Evolutionary conservation across 83 land plant species (phyloP), one percentile per base, ranked within the genome.

Genomic region (Diphasiastrum complanatum): DNA sequence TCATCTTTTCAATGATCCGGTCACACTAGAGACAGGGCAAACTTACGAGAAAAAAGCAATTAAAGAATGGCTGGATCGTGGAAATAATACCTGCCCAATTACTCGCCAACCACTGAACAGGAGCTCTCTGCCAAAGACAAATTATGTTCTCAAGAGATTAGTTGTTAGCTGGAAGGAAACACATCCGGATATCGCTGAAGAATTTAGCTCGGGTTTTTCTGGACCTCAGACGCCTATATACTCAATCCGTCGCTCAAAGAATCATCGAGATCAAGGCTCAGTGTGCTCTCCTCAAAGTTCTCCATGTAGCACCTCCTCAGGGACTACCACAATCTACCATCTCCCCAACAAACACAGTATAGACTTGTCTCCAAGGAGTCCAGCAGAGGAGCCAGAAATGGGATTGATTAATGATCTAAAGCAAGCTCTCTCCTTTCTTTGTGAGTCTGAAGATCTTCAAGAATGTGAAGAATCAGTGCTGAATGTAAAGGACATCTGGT

Each of bases 11-110:
- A 67, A 71, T 41, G 78, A 83, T 18, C 87, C 87, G 14, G 79
- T 80, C 24, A 80, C 87, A 35, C 58, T 83, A n/a, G 81, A 83
- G 54, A 77, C 83, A 23, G 81, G 87, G 38, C 79, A 74, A 51
- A 77, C 74, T 2, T 77, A 77, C 63, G 87, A 83, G 56, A 48
- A 74, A 18, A 38, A 4, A 32, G 83, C 81, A 26, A 74, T 80
- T 26, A 69, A 41, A 36, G 64, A 74, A 37, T 71, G 81, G 83
- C 47, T 83, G 38, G 68, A 72, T 35, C 67, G 61, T 10, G 84
- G 84, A 49, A 74, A 77, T 41, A 69, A 25, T 41, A 62, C 66
- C 29, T 80, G 87, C 50, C 87, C 84, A 5, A 69, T 78, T 1
- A 80, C 81, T 3, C 63, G 73, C 50, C 68, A 62, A 33, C 45